Evolutionary conservation across 106 monocot genomes (phyloP), one percentile per base, ranked within the genome.

Genomic region (Xerophyta viscosa): DNA sequence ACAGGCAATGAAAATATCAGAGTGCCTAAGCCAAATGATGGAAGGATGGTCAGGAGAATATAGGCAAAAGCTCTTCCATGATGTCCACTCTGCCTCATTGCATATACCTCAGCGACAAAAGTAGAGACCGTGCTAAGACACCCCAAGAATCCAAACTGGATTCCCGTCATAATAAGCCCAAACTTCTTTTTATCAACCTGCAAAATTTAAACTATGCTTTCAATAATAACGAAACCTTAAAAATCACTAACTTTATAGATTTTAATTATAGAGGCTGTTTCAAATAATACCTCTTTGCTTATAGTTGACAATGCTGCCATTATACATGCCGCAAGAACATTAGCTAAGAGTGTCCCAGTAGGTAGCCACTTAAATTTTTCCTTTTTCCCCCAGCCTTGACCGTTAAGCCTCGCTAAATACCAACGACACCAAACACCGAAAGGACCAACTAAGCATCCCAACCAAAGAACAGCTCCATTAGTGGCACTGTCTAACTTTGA

Each of bases 121-220:
- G 94, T 88, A 3, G 94, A 94, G 0, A 94, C 88, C 3, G 88
- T 94, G 78, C 88, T 88, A 59, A 94, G 24, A 58, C 88, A 94
- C 14, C 94, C 94, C 8, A 94, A 66, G 58, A 94, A 84, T 2
- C 94, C 94, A 1, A 94, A 73, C 52, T 88, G 84, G 7, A 94
- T 41, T 18, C 80, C 94, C 37, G 56, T 70, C 21, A 77, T 37
- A 57, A 84, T 51, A 24, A 73, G 37, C 17, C 45, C 55, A 17
- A 66, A 64, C 66, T 39, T 72, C 56, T 59, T 63, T 48, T 75
- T 84, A 56, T 78, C 64, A 52, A 88, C 93, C 92, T 92, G 70
- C n/a, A 36, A 7, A 60, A 36, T 36, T 36, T 36, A 36, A 36
- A 36, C 33, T 36, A 5, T 36, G 33, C 33, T 36, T 36, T 36